Evolutionary conservation across 2,329 filamentous ascomycete genomes (phyloP).

Genomic region (Phaeoacremonium minimum): DNA sequence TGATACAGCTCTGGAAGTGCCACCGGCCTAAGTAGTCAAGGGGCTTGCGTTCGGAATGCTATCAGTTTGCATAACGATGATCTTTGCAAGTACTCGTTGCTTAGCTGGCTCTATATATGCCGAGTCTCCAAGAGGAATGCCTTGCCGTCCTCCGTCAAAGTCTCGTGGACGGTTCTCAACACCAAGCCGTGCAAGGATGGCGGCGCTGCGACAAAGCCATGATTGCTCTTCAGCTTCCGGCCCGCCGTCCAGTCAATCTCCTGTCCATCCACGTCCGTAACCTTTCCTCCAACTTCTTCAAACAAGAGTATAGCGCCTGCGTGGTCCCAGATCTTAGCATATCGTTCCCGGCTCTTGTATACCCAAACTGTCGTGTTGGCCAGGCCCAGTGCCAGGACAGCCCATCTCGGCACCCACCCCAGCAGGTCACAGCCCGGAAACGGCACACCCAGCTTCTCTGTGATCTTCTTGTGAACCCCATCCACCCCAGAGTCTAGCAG

Average conservation of each 20-base stretch:
- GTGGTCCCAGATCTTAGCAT: slow-evolving; percentile 56
- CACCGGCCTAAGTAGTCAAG: too few relatives aligned
- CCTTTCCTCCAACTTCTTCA: slow-evolving; percentile 49
- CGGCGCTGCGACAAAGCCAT: slow-evolving; percentile 52
- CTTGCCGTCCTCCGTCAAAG: slow-evolving; percentile 12
- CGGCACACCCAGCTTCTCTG: slow-evolving; percentile 31
- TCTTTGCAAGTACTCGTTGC: too few relatives aligned
- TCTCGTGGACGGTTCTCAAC: slow-evolving; percentile 28
- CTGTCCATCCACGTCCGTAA: slow-evolving; percentile 50
- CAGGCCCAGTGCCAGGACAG: slow-evolving; percentile 44
- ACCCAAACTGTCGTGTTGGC: slow-evolving; percentile 54
- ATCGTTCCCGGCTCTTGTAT: slow-evolving; percentile 41
- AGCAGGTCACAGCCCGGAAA: slow-evolving; percentile 48
- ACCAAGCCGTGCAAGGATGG: slow-evolving; percentile 36
- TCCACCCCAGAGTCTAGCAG: slow-evolving; percentile 42
- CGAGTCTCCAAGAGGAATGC: too few relatives aligned
- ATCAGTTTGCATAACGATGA: too few relatives aligned
- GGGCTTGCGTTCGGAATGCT: too few relatives aligned
- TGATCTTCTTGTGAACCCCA: slow-evolving; percentile 39
- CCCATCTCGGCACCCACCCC: slow-evolving; percentile 55
- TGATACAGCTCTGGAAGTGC: too few relatives aligned
- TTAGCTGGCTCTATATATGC: too few relatives aligned
- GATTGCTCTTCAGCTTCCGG: slow-evolving; percentile 44
- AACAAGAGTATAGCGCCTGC: slow-evolving; percentile 56
- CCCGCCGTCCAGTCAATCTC: slow-evolving; percentile 45